Percentiles rank a stretch among this genome's conserved stretches.
Conservation (phyloP, 495 filamentous ascomycete genomes). For the Lasiosphaeria ovina region DNA sequence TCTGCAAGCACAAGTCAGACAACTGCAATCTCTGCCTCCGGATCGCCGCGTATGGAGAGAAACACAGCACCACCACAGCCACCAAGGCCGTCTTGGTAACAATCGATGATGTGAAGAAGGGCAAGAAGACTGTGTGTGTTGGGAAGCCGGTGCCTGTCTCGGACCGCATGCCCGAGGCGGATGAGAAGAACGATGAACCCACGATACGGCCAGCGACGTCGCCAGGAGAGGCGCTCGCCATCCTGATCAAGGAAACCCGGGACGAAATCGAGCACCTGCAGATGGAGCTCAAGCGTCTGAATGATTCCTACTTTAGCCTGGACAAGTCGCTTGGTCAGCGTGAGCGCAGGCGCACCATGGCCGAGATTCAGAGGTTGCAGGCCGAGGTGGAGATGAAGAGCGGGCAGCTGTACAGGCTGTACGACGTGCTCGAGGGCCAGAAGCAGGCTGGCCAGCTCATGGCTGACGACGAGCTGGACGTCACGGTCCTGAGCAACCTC, state of each 20-base stretch:
- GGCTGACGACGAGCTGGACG: slow-evolving; percentile 63
- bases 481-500: slow-evolving; percentile 51
- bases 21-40: slow-evolving; percentile 76
- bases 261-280: slow-evolving; percentile 84
- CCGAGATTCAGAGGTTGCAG: slow-evolving; percentile 62
- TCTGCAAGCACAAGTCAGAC: slow-evolving; percentile 62
- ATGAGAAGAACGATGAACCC: slow-evolving; percentile 61
- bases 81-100: slow-evolving; percentile 22
- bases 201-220: slow-evolving; percentile 75
- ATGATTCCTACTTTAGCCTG: slow-evolving; percentile 61
- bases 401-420: slow-evolving; percentile 85
- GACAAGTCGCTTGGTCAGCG: slow-evolving; percentile 66
- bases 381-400: slow-evolving; percentile 70
- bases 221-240: slow-evolving; percentile 73
- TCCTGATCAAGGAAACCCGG: slow-evolving; percentile 72
- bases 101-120: slow-evolving; percentile 25
- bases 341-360: slow-evolving; percentile 62
- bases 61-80: slow-evolving; percentile 14
- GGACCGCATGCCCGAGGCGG: slow-evolving; percentile 48
- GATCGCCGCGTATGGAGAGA: slow-evolving; percentile 44
- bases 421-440: slow-evolving; percentile 86
- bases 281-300: slow-evolving; percentile 57
- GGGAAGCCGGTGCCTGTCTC: slow-evolving; percentile 71
- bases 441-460: slow-evolving; percentile 64
- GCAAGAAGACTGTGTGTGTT: slow-evolving; percentile 58